Percentiles rank a stretch among this genome's conserved stretches.
These are phyloP conservation scores for Lanmaoa rubissima DNA, from an alignment of 768 basidiomycete species.

Conservation along the genomic window DNA sequence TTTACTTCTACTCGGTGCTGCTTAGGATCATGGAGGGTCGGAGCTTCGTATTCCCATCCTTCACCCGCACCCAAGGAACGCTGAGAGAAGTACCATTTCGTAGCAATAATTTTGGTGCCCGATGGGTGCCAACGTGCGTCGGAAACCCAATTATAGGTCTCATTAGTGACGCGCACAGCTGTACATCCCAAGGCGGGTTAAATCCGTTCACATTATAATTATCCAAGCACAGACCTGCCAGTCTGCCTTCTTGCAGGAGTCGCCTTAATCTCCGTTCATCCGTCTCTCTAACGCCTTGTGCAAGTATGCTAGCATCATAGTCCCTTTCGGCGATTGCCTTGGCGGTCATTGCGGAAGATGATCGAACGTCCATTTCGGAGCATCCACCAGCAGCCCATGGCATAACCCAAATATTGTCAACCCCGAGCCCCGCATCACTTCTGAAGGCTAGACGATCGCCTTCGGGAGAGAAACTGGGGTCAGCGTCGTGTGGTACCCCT, in stretches of 20 bases:
- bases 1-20: constrained; percentile 35
- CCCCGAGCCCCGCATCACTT: constrained; percentile 69
- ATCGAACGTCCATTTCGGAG: constrained; percentile 53
- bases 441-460: constrained; percentile 65
- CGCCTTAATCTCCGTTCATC: constrained; percentile 44
- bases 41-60: constrained; percentile 66
- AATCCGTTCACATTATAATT: background rate
- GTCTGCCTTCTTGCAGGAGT: constrained; percentile 57
- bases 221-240: constrained; percentile 34
- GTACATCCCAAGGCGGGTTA: constrained; percentile 4
- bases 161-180: constrained; percentile 61
- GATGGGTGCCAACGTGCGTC: constrained; percentile 72
- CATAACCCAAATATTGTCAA: constrained; percentile 74
- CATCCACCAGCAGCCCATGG: constrained; percentile 59
- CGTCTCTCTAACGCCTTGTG: constrained; percentile 51
- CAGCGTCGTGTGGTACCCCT: constrained; percentile 68
- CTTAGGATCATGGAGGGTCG: constrained; percentile 20
- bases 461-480: constrained; percentile 69
- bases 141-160: constrained; percentile 69
- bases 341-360: constrained; percentile 32
- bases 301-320: constrained; percentile 47
- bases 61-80: constrained; percentile 71
- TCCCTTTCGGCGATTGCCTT: constrained; percentile 37
- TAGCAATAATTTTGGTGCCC: constrained; percentile 61
- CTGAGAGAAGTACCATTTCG: constrained; percentile 70